Evolutionary conservation across 2,329 filamentous ascomycete species (phyloP).

Genomic region (Verticillium klebahnii): DNA sequence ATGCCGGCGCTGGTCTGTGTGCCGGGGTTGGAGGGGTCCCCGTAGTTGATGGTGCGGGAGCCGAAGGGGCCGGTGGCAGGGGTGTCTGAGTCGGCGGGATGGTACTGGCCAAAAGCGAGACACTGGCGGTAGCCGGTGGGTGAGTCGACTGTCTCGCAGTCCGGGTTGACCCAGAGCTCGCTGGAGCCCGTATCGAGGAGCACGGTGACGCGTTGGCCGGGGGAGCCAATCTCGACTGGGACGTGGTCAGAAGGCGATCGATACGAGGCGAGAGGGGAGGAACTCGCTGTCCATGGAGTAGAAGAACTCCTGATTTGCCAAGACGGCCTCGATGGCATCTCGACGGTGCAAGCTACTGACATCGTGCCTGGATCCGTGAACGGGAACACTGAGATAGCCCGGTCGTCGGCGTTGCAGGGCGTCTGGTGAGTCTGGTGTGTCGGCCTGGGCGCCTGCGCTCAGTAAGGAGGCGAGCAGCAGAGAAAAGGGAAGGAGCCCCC

Average conservation of each 20-base stretch:
- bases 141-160: conserved; percentile 34
- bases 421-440: no score
- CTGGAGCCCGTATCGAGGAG: conserved; percentile 49
- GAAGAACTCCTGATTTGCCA: conserved; percentile 32
- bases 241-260: background rate
- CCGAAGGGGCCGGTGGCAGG: conserved; percentile 32
- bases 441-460: no score
- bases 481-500: no score
- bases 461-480: no score
- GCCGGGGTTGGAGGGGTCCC: conserved; percentile 29
- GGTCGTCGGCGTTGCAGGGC: no score
- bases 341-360: conserved; percentile 3
- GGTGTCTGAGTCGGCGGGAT: conserved; percentile 34
- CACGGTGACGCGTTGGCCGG: conserved; percentile 37
- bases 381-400: conserved; percentile 31
- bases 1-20: conserved; percentile 34
- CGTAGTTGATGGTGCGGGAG: conserved; percentile 31
- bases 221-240: conserved; percentile 37
- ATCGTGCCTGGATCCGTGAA: conserved; percentile 16
- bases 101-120: conserved; percentile 35
- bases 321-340: conserved; percentile 20
- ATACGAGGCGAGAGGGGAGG: background rate
- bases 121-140: conserved; percentile 31
- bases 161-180: conserved; percentile 51
- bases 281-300: conserved; percentile 32